Evolutionary conservation across 202 grass and related monocot genomes (phyloP).

Genomic region (Zizania palustris): DNA sequence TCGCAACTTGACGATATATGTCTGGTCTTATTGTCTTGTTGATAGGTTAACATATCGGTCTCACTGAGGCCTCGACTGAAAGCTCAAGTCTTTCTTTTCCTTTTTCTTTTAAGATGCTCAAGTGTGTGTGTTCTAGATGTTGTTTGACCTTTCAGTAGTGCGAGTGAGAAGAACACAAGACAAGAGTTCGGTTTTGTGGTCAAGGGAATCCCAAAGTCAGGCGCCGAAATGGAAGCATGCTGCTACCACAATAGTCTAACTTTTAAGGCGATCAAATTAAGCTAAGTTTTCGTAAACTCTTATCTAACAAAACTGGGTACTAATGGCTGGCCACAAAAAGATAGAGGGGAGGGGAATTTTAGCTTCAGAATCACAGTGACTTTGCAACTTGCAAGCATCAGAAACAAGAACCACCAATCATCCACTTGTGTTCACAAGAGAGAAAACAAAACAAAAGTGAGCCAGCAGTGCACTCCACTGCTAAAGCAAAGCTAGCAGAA

Average conservation of each 20-base stretch:
- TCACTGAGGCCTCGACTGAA: conserved; percentile 1
- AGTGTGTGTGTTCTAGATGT: conserved; percentile 21
- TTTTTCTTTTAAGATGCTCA: neutral
- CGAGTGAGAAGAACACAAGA: neutral
- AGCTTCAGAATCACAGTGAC: too few species aligned
- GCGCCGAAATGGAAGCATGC: conserved; percentile 3
- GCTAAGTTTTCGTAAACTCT: too few species aligned
- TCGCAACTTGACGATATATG: too few species aligned
- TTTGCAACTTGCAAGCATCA: neutral
- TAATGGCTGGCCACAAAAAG: neutral
- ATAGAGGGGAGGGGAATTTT: neutral
- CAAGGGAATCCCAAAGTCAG: conserved; percentile 5
- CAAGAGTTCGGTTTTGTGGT: conserved; percentile 14
- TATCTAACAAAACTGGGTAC: too few species aligned
- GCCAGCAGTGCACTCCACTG: neutral
- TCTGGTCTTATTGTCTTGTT: too few species aligned
- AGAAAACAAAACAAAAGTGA: neutral
- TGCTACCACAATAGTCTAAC: too few species aligned
- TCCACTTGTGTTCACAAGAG: neutral
- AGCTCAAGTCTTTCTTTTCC: neutral
- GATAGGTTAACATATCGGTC: neutral
- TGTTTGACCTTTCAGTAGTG: neutral
- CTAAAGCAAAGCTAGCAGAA: neutral
- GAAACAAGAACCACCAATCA: neutral
- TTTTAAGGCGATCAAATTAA: too few species aligned